Evolutionary conservation across 805 yeast species (phyloP), one percentile per base, ranked within the genome.

Genomic region (Candida pseudofarinosa): DNA sequence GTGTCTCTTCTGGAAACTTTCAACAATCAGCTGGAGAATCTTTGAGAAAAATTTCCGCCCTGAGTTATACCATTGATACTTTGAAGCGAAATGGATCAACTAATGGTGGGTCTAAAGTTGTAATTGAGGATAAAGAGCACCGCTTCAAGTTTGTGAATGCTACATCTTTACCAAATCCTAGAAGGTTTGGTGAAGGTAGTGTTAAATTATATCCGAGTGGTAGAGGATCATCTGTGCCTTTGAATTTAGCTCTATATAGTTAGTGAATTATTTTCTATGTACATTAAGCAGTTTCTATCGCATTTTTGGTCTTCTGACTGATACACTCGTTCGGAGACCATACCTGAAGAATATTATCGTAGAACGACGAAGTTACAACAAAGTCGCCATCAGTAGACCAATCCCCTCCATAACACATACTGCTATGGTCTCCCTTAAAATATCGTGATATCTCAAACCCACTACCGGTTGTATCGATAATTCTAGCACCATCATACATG

Each of bases 401-500:
- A 56, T 86, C 96, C 3, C 95, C 97, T 0, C 98, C 99, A 56
- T 91, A 91, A 42, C 91, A 90, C 88, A 93, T 91, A 46, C 97
- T 88, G 39, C 81, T 82, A 58, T 91, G 98, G 23, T 84, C 85
- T 10, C 74, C 73, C 54, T 82, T 83, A 57, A 78, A 76, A 43
- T 72, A 74, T 19, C 68, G 66, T 2, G 45, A 33, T 5, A 69
- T 68, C 14, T 46, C 60, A 56, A 41, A 76, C 4, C 41, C 47
- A 4, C 46, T 53, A 1, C 20, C 38, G 3, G 30, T 39, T 2
- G 57, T 54, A 7, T 52, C 59, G 0, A 90, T 59, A 0, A 90
- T 68, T 44, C 89, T 72, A 1, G 96, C 96, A 14, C 99, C 99
- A 51, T 88, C 89, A 56, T 91, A 91, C 98, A 93, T 93, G 56